Base-by-base conservation (phyloP, 306 rosid species). In the Fragaria iinumae region DNA sequence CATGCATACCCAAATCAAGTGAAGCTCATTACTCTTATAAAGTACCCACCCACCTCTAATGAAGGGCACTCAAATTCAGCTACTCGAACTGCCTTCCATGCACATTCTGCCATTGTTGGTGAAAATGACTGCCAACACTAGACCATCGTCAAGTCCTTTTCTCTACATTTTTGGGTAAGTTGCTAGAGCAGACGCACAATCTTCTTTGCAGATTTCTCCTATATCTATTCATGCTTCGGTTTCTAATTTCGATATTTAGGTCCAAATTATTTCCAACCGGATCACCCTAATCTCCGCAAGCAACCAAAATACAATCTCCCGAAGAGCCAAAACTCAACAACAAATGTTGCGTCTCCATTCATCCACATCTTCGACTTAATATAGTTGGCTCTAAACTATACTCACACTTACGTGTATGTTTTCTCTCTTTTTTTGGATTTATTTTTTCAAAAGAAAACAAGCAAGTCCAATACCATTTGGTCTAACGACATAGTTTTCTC, bases 101-200 rank as follows among this genome's bases (percentile, higher is more conserved):
- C 39, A 39, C 32, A 67, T 67, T 45, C 36, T 67, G 72, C 72
- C 52, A 67, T 41, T n/a, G 72, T 36, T 12, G 27, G 18, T 43
- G 72, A 67, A 13, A 72, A 36, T 34, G 65, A 72, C 76, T 5
- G 34, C 71, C 71, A 67, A 67, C 47, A n/a, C 71, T 1, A 20
- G 32, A 67, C 25, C 6, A 11, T 67, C 52, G 32, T 67, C 16
- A n/a, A n/a, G 71, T 67, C 71, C 2, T 67, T 67, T 41, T 41
- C 71, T 67, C 18, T 41, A 39, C 18, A 67, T 39, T 67, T 38
- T n/a, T 10, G 72, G 52, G 34, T 4, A 41, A 16, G n/a, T 18
- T 36, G 43, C 23, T 67, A 16, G 18, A 41, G 29, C 34, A 11
- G 4, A 20, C 4, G 10, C 32, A 11, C 34, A 41, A 67, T 65